A percentile compares a stretch with the other conserved stretches of the same genome.
These are phyloP conservation scores for Yamagishiella unicocca DNA, from an alignment of 139 green algal species.

Conservation along the genomic window DNA sequence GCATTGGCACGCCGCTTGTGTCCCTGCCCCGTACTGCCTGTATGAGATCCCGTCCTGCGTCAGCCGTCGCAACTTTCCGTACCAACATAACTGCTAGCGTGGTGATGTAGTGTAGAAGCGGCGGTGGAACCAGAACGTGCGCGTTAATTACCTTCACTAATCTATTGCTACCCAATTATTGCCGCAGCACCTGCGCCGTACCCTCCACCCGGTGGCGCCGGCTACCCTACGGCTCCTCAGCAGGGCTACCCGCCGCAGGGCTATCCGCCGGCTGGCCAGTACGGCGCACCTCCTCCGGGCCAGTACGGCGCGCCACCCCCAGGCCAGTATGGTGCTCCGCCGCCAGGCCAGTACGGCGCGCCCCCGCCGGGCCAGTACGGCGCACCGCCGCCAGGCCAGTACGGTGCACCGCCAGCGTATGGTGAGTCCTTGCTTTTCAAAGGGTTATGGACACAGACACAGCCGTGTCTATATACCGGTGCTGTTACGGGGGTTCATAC, in stretches of 20 bases:
- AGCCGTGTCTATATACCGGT: no score
- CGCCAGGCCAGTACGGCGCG: background rate
- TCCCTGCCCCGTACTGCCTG: no score
- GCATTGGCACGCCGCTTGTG: no score
- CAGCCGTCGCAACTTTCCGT: background rate
- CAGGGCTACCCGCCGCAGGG: background rate
- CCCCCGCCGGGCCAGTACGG: background rate
- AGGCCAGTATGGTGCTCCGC: background rate
- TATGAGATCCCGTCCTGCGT: background rate
- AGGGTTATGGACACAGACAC: no score
- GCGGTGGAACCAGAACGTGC: no score
- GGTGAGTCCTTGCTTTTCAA: background rate
- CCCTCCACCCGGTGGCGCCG: conserved; percentile 7
- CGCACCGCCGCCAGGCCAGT: background rate
- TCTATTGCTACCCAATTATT: background rate
- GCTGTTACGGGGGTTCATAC: no score
- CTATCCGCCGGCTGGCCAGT: background rate
- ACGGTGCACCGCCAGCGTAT: conserved; percentile 5
- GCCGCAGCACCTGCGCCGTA: background rate
- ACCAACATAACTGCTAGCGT: background rate
- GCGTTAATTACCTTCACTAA: background rate
- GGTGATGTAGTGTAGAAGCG: no score
- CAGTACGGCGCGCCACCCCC: background rate
- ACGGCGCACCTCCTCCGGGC: background rate
- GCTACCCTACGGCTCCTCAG: conserved; percentile 11